Conservation (phyloP, 352 stramenopile species). For the Phytopythium aichiense region DNA sequence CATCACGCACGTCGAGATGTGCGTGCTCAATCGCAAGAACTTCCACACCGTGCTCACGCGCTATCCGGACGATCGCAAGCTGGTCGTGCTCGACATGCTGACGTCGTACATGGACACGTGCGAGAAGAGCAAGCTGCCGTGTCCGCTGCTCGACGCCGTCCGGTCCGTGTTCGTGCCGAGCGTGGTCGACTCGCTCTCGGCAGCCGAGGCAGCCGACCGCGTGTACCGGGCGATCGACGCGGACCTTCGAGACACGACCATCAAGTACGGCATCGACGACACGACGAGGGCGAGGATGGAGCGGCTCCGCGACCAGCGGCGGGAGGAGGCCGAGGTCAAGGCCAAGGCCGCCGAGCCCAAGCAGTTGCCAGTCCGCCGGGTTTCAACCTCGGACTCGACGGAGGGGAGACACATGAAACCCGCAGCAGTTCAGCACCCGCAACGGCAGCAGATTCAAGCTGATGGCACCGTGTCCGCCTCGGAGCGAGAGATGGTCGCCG, state of each 20-base stretch:
- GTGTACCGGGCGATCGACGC: slow-evolving; percentile 27
- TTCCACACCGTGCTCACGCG: slow-evolving; percentile 35
- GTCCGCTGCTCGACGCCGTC: slow-evolving; percentile 23
- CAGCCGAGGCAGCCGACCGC: slow-evolving; percentile 12
- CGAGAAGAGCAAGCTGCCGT: slow-evolving; percentile 13
- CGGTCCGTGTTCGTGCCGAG: slow-evolving; percentile 13
- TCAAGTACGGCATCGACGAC: slow-evolving; percentile 26
- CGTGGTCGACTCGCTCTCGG: background rate
- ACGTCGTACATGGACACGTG: slow-evolving; percentile 28
- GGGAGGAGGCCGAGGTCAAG: background rate
- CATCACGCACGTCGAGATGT: slow-evolving; percentile 50
- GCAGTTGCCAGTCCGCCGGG: background rate
- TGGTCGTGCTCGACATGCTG: slow-evolving; percentile 28
- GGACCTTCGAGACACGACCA: slow-evolving; percentile 14
- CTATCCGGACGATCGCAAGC: slow-evolving; percentile 28
- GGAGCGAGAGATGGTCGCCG: slow-evolving; percentile 2
- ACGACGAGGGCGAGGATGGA: slow-evolving; percentile 19
- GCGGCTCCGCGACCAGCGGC: slow-evolving; percentile 17
- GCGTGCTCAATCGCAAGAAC: slow-evolving; percentile 28
- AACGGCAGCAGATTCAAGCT: background rate
- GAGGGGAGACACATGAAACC: background rate
- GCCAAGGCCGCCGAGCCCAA: background rate
- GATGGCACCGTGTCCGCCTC: background rate
- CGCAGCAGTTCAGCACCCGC: background rate
- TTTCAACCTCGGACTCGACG: background rate